Conservation (phyloP, 2,329 filamentous ascomycete species). For the Alternaria triticina region DNA sequence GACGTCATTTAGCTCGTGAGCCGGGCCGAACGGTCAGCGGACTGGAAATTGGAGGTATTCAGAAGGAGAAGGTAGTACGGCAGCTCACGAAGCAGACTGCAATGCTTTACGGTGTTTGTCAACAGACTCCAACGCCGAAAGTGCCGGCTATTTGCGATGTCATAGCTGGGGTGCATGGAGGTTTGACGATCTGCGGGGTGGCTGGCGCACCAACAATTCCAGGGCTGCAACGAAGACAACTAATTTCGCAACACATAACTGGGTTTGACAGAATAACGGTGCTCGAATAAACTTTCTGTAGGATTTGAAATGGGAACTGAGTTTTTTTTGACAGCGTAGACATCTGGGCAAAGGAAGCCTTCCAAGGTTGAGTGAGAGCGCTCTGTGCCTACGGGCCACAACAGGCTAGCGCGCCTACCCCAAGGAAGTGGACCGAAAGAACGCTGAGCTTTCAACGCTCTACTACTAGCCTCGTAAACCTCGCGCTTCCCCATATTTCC, state of each 20-base stretch:
- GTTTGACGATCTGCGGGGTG: slow-evolving; percentile 15
- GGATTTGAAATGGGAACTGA: not conserved
- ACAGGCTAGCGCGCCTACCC: slow-evolving; percentile 1
- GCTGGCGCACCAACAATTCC: not conserved
- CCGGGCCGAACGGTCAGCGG: slow-evolving; percentile 8
- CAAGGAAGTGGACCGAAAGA: not conserved
- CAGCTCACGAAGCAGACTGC: not conserved
- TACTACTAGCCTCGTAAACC: not conserved
- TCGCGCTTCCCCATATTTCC: not conserved
- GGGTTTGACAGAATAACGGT: not conserved
- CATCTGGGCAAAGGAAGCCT: not conserved
- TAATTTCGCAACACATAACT: not conserved
- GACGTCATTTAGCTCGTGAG: slow-evolving; percentile 30
- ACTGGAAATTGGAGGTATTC: not conserved
- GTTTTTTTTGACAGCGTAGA: not conserved
- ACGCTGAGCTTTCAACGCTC: not conserved
- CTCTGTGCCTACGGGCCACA: not conserved
- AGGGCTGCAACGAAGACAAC: not conserved
- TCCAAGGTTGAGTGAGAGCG: not conserved
- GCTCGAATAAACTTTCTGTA: not conserved
- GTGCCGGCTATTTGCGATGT: not conserved
- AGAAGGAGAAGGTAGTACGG: slow-evolving; percentile 16
- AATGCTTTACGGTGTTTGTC: not conserved
- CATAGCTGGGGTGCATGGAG: slow-evolving; percentile 3
- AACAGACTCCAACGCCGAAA: slow-evolving; percentile 5